Percentiles rank a stretch among this genome's conserved stretches.
Evolutionary conservation across 352 stramenopile species (phyloP).

Genomic region (Globisporangium middletonii): DNA sequence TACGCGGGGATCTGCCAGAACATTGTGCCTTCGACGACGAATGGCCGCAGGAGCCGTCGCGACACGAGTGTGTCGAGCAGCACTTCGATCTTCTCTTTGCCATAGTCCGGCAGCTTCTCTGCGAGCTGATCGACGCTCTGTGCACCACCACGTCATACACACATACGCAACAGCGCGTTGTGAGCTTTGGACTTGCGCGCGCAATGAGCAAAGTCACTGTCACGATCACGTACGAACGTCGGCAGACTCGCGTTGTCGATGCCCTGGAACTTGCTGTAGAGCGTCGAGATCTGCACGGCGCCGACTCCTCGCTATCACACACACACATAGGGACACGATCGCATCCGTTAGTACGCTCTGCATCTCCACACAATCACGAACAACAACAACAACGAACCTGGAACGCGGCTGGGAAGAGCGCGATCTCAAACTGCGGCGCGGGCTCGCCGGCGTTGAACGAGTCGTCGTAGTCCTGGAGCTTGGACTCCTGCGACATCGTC

Average conservation of each 20-base stretch:
- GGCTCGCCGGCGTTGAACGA: conserved; percentile 57
- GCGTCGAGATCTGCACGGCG: conserved; percentile 75
- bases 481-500: conserved; percentile 59
- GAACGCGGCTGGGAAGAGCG: conserved; percentile 62
- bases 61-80: conserved; percentile 77
- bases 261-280: conserved; percentile 84
- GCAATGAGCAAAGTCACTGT: conserved; percentile 2
- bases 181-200: conserved; percentile 13
- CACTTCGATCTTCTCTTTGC: conserved; percentile 68
- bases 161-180: not conserved
- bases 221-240: conserved; percentile 42
- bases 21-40: conserved; percentile 81
- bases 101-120: conserved; percentile 61
- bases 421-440: conserved; percentile 67
- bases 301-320: conserved; percentile 50
- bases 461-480: conserved; percentile 63
- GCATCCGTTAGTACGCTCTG: not conserved
- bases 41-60: conserved; percentile 61
- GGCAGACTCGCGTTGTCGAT: conserved; percentile 32
- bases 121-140: conserved; percentile 69
- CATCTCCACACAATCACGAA: not conserved
- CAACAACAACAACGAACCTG: conserved; percentile 32
- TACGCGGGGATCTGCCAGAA: conserved; percentile 72
- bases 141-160: not conserved
- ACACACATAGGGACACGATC: conserved; percentile 3